Evolutionary conservation across 345 rosid genomes (phyloP).

Genomic region (Citrus sinensis): DNA sequence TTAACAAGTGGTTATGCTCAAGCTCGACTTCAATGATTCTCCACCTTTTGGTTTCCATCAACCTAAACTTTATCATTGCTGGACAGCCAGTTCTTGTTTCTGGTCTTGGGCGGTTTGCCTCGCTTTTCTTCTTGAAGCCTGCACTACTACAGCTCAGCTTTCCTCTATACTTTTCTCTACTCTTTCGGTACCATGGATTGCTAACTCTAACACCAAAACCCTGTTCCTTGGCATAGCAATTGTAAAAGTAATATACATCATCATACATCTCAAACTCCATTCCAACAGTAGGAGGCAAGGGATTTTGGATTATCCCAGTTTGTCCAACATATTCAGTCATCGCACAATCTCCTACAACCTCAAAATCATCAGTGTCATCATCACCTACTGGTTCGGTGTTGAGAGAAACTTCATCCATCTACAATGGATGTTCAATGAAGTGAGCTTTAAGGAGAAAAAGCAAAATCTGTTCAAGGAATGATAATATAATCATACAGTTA

Average conservation of each 20-base stretch:
- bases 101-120: constrained; percentile 58
- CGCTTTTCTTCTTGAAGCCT: constrained; percentile 57
- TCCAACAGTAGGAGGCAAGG: constrained; percentile 44
- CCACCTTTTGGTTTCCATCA: constrained; percentile 56
- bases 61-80: constrained; percentile 51
- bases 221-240: constrained; percentile 51
- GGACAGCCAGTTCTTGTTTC: constrained; percentile 63
- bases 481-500: background rate
- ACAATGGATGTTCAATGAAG: background rate
- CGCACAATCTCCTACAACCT: constrained; percentile 40
- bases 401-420: constrained; percentile 56
- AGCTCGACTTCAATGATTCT: constrained; percentile 54
- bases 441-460: background rate
- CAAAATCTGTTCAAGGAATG: background rate
- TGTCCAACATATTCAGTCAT: constrained; percentile 34
- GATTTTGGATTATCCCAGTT: constrained; percentile 34
- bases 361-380: constrained; percentile 42
- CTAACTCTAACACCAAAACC: constrained; percentile 57
- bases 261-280: constrained; percentile 53
- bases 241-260: constrained; percentile 49
- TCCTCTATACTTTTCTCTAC: constrained; percentile 42
- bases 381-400: constrained; percentile 39
- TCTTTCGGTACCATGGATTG: constrained; percentile 55
- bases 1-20: constrained; percentile 47
- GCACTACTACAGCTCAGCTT: constrained; percentile 59